A percentile compares a stretch with the other conserved stretches of the same genome.
These are phyloP conservation scores for Colletotrichum paranaense DNA, from an alignment of 2,329 filamentous ascomycete genomes.

Conservation along the genomic window DNA sequence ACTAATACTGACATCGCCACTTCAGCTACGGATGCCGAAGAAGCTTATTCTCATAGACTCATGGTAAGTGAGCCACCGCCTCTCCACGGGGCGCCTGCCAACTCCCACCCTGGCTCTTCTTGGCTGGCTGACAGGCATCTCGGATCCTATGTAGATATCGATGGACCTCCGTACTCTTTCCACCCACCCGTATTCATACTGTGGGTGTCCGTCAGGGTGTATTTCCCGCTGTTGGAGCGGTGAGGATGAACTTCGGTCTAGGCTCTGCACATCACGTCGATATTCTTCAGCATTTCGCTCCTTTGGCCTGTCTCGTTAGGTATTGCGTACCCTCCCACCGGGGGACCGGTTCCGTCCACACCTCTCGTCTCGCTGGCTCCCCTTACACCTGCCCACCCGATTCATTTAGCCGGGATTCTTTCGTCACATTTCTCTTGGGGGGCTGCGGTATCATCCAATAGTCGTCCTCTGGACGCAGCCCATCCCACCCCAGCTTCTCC, in stretches of 20 bases:
- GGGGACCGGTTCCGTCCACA: slow-evolving; percentile 31
- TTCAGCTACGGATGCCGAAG: slow-evolving; percentile 21
- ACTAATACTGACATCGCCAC: not conserved
- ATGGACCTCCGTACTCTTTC: not conserved
- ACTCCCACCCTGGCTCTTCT: not conserved
- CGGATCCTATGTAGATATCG: not conserved
- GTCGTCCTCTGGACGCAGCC: slow-evolving; percentile 25
- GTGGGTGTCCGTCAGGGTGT: slow-evolving; percentile 9
- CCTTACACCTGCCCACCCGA: slow-evolving; percentile 26
- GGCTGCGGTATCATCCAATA: slow-evolving; percentile 28
- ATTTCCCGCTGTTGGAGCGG: slow-evolving; percentile 21
- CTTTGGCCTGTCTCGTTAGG: slow-evolving; percentile 10
- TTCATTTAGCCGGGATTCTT: slow-evolving; percentile 33
- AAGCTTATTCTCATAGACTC: slow-evolving; percentile 25
- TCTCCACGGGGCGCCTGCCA: slow-evolving; percentile 24
- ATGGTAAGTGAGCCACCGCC: slow-evolving; percentile 20
- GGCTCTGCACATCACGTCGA: slow-evolving; percentile 22
- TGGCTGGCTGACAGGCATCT: not conserved
- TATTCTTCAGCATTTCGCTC: slow-evolving; percentile 23
- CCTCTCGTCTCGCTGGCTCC: slow-evolving; percentile 16
- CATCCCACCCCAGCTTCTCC: slow-evolving; percentile 38
- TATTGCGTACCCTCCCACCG: slow-evolving; percentile 5
- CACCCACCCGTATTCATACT: not conserved
- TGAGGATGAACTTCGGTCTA: slow-evolving; percentile 28
- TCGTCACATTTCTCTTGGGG: slow-evolving; percentile 25